phyloP scores from a whole-genome alignment of 768 basidiomycete species.

The Tricholoma bakamatsutake region DNA sequence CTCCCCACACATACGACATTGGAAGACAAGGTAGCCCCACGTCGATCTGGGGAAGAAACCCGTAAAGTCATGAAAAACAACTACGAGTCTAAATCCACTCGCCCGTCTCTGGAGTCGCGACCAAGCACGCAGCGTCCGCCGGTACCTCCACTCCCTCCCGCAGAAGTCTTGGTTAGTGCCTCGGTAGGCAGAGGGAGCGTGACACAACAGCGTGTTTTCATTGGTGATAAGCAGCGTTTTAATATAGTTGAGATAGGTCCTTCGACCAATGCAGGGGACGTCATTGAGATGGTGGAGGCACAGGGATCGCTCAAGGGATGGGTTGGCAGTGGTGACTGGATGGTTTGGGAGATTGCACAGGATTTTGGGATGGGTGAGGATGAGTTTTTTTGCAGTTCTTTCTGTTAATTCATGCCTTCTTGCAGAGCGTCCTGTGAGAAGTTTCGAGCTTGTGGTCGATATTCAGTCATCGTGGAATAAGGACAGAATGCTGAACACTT shows the following conservation, averaged over 20 bases:
- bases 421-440: constrained; percentile 83
- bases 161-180: constrained; percentile 29
- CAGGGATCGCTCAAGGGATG: constrained; percentile 63
- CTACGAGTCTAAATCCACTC: constrained; percentile 13
- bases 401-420: constrained; percentile 8
- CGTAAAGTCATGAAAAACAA: constrained; percentile 11
- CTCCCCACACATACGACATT: constrained; percentile 14
- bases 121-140: constrained; percentile 25
- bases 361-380: constrained; percentile 88
- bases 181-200: constrained; percentile 21
- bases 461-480: constrained; percentile 87
- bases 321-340: constrained; percentile 67
- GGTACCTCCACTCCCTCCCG: constrained; percentile 30
- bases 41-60: constrained; percentile 14
- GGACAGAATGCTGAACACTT: constrained; percentile 71
- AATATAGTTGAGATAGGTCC: constrained; percentile 67
- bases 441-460: constrained; percentile 78
- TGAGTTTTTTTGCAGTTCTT: constrained; percentile 3
- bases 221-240: constrained; percentile 72
- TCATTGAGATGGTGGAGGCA: constrained; percentile 57
- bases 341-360: constrained; percentile 85
- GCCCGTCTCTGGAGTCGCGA: constrained; percentile 21
- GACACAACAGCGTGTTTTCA: constrained; percentile 68
- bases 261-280: constrained; percentile 65
- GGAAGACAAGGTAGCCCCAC: constrained; percentile 8